phyloP scores from a whole-genome alignment of 805 yeast genomes.

The Pichia manshurica region DNA sequence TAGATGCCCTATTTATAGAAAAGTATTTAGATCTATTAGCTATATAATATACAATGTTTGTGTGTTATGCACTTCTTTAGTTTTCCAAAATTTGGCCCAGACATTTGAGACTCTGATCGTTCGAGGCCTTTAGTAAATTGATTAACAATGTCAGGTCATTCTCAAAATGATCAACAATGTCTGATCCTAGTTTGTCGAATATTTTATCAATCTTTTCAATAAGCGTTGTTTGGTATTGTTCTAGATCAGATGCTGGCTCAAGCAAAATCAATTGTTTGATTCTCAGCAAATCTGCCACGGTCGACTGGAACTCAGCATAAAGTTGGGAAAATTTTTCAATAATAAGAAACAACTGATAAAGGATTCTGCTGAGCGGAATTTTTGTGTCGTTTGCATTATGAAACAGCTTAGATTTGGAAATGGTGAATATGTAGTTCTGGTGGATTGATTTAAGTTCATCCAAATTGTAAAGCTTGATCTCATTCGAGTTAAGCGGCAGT shows the following conservation, averaged over 20 bases:
- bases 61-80: neutral
- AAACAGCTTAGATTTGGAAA: constrained; percentile 27
- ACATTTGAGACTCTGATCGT: constrained; percentile 40
- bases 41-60: neutral
- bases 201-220: constrained; percentile 31
- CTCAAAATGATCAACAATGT: constrained; percentile 40
- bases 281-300: constrained; percentile 12
- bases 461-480: constrained; percentile 33
- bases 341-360: constrained; percentile 15
- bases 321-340: constrained; percentile 36
- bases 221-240: constrained; percentile 21
- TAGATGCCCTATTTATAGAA: constrained; percentile 9
- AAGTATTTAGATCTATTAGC: constrained; percentile 8
- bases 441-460: constrained; percentile 43
- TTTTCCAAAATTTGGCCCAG: constrained; percentile 31
- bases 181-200: constrained; percentile 35
- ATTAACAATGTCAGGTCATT: constrained; percentile 34
- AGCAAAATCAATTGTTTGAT: neutral
- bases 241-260: constrained; percentile 19
- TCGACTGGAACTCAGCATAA: constrained; percentile 27
- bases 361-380: constrained; percentile 1
- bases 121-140: constrained; percentile 50
- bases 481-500: constrained; percentile 9
- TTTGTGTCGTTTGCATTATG: constrained; percentile 17
- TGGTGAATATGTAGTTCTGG: constrained; percentile 29